Base-by-base conservation (phyloP, 257 asterid species). In the Salvia miltiorrhiza region DNA sequence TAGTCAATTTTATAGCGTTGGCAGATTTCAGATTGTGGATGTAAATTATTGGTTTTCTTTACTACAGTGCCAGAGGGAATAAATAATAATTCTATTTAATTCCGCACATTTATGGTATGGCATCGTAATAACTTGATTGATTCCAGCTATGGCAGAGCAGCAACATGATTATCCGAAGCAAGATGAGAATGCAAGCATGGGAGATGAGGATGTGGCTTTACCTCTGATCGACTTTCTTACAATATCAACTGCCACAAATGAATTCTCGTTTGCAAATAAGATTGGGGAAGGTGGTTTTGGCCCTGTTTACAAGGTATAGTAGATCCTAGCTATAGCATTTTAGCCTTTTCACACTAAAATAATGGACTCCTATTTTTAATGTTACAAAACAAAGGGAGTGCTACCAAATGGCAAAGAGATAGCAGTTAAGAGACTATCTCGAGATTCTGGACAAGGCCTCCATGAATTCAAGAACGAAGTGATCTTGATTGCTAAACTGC, bases 241-340 rank as follows among this genome's bases (percentile, higher is more conserved):
- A 0, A 17, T 85, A 41, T 75, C 70, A 55, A 73, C 71, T 26
- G 84, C 90, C 14, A 82, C 90, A 2, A 61, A 76, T 56, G 61
- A 49, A 10, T 85, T 80, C 26, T 78, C 81, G 1, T 17, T 16
- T 1, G 62, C 54, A 19, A 82, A 77, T 30, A 79, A 79, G 76
- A 67, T 84, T 37, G 90, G 90, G 14, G 70, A 80, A 73, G 84
- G 90, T 20, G 90, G 87, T 32, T 85, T 82, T 71, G 90, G 82
- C 35, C 65, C 75, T 9, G 90, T 82, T 64, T 85, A 79, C 45
- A 54, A 78, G 87, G 83, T 75, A 75, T 17, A 2, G 3, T 57
- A 10, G 28, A 48, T 67, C 17, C 14, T 28, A 43, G 10, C 14
- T 19, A 7, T 3, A 37, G 2, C 43, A 30, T 30, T 30, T 30